A percentile compares a stretch with the other conserved stretches of the same genome.
Conservation (phyloP, 306 rosid genomes). For the Corylus avellana region DNA sequence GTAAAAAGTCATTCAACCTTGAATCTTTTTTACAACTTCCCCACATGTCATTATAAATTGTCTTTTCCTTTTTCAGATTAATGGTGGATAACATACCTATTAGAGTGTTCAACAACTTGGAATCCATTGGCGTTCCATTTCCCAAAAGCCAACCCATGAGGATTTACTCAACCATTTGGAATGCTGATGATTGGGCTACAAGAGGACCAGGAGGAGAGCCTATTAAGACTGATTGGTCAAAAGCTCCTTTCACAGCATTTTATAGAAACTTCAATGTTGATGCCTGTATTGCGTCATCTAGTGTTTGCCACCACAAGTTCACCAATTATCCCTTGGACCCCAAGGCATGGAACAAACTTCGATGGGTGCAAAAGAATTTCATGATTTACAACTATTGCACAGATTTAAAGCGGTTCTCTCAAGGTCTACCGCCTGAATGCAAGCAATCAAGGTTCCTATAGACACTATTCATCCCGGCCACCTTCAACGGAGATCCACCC, state of each 20-base stretch:
- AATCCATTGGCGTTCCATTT: constrained; percentile 32
- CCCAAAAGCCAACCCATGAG: constrained; percentile 46
- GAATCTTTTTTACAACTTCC: no score
- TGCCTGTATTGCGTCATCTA: constrained; percentile 30
- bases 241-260: constrained; percentile 51
- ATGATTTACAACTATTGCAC: constrained; percentile 55
- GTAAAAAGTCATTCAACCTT: constrained; percentile 14
- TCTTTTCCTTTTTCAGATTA: constrained; percentile 9
- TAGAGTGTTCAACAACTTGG: constrained; percentile 43
- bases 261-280: constrained; percentile 43
- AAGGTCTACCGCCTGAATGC: constrained; percentile 52
- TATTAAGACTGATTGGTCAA: constrained; percentile 53
- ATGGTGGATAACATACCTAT: constrained; percentile 42
- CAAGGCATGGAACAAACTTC: constrained; percentile 35
- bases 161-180: constrained; percentile 49
- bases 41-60: not conserved
- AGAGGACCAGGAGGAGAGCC: constrained; percentile 51
- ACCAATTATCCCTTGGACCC: constrained; percentile 26
- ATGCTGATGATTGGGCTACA: constrained; percentile 54
- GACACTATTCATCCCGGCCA: no score
- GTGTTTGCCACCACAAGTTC: constrained; percentile 14
- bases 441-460: constrained; percentile 21
- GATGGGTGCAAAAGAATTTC: constrained; percentile 53
- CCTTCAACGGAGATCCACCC: no score
- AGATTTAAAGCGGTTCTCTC: constrained; percentile 43